A percentile compares a stretch with the other conserved stretches of the same genome.
Conservation (phyloP, 768 basidiomycete genomes). For the Solioccasus polychromus region DNA sequence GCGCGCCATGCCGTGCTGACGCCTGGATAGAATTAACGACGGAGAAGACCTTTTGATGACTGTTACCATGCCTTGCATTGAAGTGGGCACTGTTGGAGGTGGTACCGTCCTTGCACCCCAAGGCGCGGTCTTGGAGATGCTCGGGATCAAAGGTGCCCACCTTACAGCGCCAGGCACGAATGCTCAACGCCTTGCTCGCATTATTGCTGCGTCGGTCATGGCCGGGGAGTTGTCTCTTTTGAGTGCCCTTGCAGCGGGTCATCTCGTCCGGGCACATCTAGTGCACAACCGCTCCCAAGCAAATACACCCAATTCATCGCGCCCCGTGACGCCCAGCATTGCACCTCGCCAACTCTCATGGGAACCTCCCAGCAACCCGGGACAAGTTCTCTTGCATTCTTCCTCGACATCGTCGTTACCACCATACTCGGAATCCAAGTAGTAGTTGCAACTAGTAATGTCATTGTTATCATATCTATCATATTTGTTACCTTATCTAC, state of each 20-base stretch:
- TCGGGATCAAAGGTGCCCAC: constrained; percentile 90
- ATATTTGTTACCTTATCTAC: constrained; percentile 23
- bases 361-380: constrained; percentile 15
- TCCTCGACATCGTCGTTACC: constrained; percentile 42
- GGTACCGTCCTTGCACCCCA: constrained; percentile 93
- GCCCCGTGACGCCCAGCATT: constrained; percentile 58
- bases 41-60: constrained; percentile 91
- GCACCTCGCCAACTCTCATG: constrained; percentile 21
- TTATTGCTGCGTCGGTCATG: constrained; percentile 93
- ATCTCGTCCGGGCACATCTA: constrained; percentile 91
- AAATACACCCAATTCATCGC: constrained; percentile 68
- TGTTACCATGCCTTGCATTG: constrained; percentile 97
- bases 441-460: constrained; percentile 10
- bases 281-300: constrained; percentile 86
- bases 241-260: constrained; percentile 90
- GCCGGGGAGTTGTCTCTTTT: constrained; percentile 93
- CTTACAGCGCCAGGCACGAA: constrained; percentile 84
- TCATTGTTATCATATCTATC: constrained; percentile 18
- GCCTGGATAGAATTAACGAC: constrained; percentile 63
- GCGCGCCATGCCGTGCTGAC: constrained; percentile 5
- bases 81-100: constrained; percentile 97
- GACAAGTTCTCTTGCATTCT: constrained; percentile 29
- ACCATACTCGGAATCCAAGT: constrained; percentile 37
- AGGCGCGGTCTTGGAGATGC: constrained; percentile 86
- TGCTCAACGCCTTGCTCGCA: constrained; percentile 82